These are phyloP conservation scores for Boletus pseudopeckii DNA, from an alignment of 768 basidiomycete genomes.

Conservation along the genomic window DNA sequence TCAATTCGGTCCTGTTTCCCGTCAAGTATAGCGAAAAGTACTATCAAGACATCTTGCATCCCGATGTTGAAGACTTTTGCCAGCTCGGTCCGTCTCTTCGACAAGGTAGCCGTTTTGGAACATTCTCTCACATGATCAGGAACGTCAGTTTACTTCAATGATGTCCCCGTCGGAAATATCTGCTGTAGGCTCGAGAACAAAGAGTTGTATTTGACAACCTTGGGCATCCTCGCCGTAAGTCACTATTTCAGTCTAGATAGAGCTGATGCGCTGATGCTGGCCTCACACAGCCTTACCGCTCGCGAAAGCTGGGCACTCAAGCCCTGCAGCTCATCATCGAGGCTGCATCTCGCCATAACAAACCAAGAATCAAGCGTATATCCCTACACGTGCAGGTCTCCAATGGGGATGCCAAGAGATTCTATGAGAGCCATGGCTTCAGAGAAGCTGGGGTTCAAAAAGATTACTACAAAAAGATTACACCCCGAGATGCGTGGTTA, in stretches of 20 bases:
- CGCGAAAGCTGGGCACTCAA: slow-evolving; percentile 69
- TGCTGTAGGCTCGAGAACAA: slow-evolving; percentile 80
- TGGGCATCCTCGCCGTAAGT: slow-evolving; percentile 85
- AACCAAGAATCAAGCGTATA: slow-evolving; percentile 63
- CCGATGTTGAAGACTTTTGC: slow-evolving; percentile 83
- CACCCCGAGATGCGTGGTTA: slow-evolving; percentile 83
- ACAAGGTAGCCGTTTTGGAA: slow-evolving; percentile 8
- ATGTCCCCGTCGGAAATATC: slow-evolving; percentile 85
- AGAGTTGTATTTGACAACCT: slow-evolving; percentile 77
- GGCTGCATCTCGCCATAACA: slow-evolving; percentile 55
- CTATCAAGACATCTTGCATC: slow-evolving; percentile 72
- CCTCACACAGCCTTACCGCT: slow-evolving; percentile 72
- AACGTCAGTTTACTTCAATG: slow-evolving; percentile 81
- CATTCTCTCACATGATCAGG: slow-evolving; percentile 25
- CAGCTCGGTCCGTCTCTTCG: slow-evolving; percentile 67
- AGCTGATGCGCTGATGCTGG: slow-evolving; percentile 14
- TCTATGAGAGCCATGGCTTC: slow-evolving; percentile 86
- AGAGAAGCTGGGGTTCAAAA: slow-evolving; percentile 59
- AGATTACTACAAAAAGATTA: slow-evolving; percentile 88
- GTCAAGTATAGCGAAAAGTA: slow-evolving; percentile 88
- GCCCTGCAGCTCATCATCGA: slow-evolving; percentile 64
- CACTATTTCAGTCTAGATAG: slow-evolving; percentile 8
- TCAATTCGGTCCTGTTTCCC: slow-evolving; percentile 80
- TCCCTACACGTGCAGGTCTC: slow-evolving; percentile 88
- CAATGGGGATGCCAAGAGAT: slow-evolving; percentile 70